Evolutionary conservation across 768 basidiomycete genomes (phyloP).

Genomic region (Scleroderma bovista): DNA sequence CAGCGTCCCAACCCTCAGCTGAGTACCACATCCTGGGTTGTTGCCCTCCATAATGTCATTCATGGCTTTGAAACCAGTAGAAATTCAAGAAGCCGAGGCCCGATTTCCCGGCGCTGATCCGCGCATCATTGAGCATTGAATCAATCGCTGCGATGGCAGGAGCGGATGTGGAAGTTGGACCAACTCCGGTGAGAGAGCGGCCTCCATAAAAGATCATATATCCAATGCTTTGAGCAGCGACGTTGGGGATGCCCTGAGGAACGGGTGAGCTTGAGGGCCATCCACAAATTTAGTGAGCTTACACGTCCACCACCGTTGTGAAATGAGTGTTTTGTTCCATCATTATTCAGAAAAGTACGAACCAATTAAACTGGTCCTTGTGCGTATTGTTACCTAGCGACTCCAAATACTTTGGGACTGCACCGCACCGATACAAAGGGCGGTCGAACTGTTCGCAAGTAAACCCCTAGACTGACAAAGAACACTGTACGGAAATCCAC

Average conservation of each 20-base stretch:
- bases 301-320: background rate
- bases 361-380: constrained; percentile 57
- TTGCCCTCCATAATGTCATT: no score
- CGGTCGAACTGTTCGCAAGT: no score
- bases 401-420: no score
- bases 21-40: no score
- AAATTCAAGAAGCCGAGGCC: constrained; percentile 60
- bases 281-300: constrained; percentile 28
- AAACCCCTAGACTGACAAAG: no score
- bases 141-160: constrained; percentile 63
- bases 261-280: no score
- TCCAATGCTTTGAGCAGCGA: constrained; percentile 48
- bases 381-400: constrained; percentile 48
- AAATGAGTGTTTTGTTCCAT: constrained; percentile 50
- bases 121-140: constrained; percentile 60
- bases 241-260: constrained; percentile 71
- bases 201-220: constrained; percentile 48
- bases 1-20: constrained; percentile 56
- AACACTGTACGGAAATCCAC: constrained; percentile 42
- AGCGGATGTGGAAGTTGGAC: constrained; percentile 61
- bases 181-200: constrained; percentile 30
- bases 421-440: no score
- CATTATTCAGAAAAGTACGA: constrained; percentile 14
- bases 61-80: constrained; percentile 28
- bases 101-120: constrained; percentile 36